Evolutionary conservation across 257 asterid species (phyloP).

Genomic region (Salvia splendens): DNA sequence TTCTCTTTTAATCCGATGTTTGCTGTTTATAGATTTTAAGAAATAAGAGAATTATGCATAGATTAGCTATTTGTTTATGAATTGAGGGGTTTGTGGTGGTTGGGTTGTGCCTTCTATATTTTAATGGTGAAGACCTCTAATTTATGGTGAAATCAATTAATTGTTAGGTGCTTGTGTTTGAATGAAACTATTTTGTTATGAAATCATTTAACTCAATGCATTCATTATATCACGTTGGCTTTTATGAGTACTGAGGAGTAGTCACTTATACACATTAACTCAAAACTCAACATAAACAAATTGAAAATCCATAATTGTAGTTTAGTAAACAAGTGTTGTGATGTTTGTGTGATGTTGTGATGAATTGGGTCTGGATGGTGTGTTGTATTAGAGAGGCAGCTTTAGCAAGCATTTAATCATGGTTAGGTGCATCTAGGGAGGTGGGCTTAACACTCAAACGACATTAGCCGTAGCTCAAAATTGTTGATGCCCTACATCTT

Average conservation of each 20-base stretch:
- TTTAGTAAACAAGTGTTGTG: background rate
- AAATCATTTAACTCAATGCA: slow-evolving; percentile 22
- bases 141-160: slow-evolving; percentile 10
- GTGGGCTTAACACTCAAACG: background rate
- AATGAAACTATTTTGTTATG: slow-evolving; percentile 1
- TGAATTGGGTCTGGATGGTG: background rate
- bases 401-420: background rate
- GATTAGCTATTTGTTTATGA: background rate
- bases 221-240: slow-evolving; percentile 15
- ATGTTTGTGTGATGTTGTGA: background rate
- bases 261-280: slow-evolving; percentile 2
- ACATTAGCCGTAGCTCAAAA: background rate
- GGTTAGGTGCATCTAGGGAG: background rate
- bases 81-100: slow-evolving; percentile 2
- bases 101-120: background rate
- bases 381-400: background rate
- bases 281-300: too few relatives aligned
- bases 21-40: background rate
- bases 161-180: slow-evolving; percentile 26
- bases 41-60: background rate
- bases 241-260: slow-evolving; percentile 2
- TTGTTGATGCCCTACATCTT: background rate
- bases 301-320: too few relatives aligned
- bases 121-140: slow-evolving; percentile 12
- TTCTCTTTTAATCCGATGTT: background rate